Conservation (phyloP, 2,329 filamentous ascomycete species). For the Neopestalotiopsis rosae region DNA sequence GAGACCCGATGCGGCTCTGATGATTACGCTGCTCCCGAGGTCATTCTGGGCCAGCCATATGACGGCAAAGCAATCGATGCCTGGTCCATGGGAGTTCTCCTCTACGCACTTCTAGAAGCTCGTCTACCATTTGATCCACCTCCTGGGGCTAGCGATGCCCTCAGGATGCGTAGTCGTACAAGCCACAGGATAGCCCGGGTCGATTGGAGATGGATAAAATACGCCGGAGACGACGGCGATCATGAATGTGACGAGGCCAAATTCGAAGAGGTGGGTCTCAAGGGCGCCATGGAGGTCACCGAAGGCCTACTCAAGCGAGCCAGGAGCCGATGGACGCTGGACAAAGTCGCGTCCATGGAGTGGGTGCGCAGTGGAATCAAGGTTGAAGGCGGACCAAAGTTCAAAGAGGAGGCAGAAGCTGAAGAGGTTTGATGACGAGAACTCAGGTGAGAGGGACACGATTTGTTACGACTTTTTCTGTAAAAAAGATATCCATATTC, state of each 20-base stretch:
- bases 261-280: slow-evolving; percentile 68
- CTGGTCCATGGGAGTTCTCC: slow-evolving; percentile 91
- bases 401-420: slow-evolving; percentile 64
- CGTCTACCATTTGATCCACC: slow-evolving; percentile 90
- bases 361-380: slow-evolving; percentile 81
- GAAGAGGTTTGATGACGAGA: slow-evolving; percentile 52
- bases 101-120: slow-evolving; percentile 94
- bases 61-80: slow-evolving; percentile 91
- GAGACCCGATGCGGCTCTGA: slow-evolving; percentile 94
- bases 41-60: slow-evolving; percentile 93
- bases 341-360: slow-evolving; percentile 71
- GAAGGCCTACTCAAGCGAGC: slow-evolving; percentile 86
- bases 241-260: slow-evolving; percentile 72
- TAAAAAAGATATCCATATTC: not conserved
- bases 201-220: slow-evolving; percentile 94
- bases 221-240: slow-evolving; percentile 82
- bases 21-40: slow-evolving; percentile 95
- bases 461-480: slow-evolving; percentile 10
- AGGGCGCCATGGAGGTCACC: slow-evolving; percentile 80
- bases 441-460: slow-evolving; percentile 13
- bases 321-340: slow-evolving; percentile 76
- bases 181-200: slow-evolving; percentile 94
- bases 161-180: slow-evolving; percentile 78
- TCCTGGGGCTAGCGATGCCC: slow-evolving; percentile 77
- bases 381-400: slow-evolving; percentile 66